Evolutionary conservation across 2,329 filamentous ascomycete species (phyloP).

Genomic region (Colletotrichum falcatum): DNA sequence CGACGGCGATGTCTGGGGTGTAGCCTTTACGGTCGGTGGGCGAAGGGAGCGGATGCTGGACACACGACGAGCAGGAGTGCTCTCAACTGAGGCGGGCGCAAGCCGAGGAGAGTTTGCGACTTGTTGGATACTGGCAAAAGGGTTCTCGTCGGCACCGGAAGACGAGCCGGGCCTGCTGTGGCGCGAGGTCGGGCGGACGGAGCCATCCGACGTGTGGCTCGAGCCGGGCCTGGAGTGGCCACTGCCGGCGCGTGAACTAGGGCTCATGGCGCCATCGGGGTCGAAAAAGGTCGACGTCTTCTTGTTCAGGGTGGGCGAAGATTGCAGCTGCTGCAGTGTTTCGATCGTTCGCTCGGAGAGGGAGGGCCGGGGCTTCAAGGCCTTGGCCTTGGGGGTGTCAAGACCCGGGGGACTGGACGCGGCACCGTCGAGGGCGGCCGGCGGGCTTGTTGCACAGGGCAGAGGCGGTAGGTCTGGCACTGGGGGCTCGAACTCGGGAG

Average conservation of each 20-base stretch:
- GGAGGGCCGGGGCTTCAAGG: conserved; percentile 62
- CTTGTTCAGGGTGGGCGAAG: conserved; percentile 77
- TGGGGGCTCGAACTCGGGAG: conserved; percentile 26
- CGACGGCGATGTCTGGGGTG: conserved; percentile 43
- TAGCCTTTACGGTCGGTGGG: conserved; percentile 48
- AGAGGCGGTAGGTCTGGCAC: conserved; percentile 24
- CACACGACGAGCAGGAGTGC: conserved; percentile 54
- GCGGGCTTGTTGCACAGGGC: conserved; percentile 17
- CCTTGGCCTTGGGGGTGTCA: conserved; percentile 40
- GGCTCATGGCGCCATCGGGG: conserved; percentile 68
- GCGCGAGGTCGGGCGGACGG: conserved; percentile 62
- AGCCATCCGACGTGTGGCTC: conserved; percentile 72
- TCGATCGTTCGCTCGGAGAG: conserved; percentile 88
- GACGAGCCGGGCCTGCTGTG: conserved; percentile 68
- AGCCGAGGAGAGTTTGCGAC: conserved; percentile 59
- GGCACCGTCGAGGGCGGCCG: conserved; percentile 40
- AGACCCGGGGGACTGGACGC: conserved; percentile 5
- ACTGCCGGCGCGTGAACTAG: conserved; percentile 61
- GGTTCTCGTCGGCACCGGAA: conserved; percentile 59
- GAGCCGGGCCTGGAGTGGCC: conserved; percentile 64
- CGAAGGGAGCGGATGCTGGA: conserved; percentile 52
- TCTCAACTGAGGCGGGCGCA: conserved; percentile 56
- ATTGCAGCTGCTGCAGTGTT: conserved; percentile 81
- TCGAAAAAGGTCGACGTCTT: conserved; percentile 81
- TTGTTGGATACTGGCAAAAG: conserved; percentile 55